phyloP scores from a whole-genome alignment of 345 rosid genomes.

The Crucihimalaya himalaica region DNA sequence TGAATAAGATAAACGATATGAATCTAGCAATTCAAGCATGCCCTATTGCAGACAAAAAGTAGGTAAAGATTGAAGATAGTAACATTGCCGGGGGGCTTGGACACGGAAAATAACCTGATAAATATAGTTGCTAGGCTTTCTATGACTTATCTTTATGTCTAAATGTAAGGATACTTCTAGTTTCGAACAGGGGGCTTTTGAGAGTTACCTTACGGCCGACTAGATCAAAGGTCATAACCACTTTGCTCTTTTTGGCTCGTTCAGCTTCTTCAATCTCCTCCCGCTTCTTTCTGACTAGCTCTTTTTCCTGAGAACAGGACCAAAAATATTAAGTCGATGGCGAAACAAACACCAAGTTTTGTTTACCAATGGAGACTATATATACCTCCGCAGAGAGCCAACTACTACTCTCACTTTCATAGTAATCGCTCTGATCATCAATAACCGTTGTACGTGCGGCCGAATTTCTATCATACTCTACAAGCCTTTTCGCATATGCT shows the following conservation, averaged over 20 bases:
- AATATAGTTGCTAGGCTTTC: not conserved
- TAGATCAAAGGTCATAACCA: conserved; percentile 86
- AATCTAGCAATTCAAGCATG: not conserved
- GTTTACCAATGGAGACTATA: conserved; percentile 19
- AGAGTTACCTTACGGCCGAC: conserved; percentile 85
- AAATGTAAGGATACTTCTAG: not conserved
- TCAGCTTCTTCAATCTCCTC: conserved; percentile 85
- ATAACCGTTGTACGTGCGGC: conserved; percentile 94
- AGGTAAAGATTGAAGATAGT: not conserved
- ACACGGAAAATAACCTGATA: not conserved
- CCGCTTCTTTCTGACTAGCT: conserved; percentile 76
- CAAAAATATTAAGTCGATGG: not conserved
- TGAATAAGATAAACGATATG: not conserved
- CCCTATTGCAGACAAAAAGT: not conserved
- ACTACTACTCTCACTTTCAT: conserved; percentile 84
- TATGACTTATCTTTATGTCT: not conserved
- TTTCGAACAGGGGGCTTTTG: not conserved
- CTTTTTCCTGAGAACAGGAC: conserved; percentile 62
- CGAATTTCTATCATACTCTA: conserved; percentile 85
- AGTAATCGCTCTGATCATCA: conserved; percentile 98
- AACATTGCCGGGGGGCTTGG: not conserved
- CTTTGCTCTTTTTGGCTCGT: conserved; percentile 66
- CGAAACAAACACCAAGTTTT: not conserved
- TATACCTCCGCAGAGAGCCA: conserved; percentile 92
- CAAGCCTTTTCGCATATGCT: conserved; percentile 89